These are phyloP conservation scores for Parafenestella ontariensis DNA, from an alignment of 2,329 filamentous ascomycete genomes.

Conservation along the genomic window DNA sequence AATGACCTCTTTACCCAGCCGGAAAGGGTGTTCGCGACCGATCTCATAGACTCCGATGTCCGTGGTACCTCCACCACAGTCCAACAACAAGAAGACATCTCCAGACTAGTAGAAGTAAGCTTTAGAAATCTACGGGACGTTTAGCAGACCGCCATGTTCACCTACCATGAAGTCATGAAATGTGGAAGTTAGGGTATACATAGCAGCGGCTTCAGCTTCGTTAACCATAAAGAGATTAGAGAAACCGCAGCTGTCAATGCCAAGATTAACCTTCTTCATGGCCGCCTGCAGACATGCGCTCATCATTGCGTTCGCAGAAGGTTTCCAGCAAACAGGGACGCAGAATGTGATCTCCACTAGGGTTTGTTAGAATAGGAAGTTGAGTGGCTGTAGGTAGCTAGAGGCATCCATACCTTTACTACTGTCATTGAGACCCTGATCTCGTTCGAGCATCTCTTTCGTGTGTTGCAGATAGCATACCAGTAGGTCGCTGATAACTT, in stretches of 20 bases:
- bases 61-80: slow-evolving; percentile 22
- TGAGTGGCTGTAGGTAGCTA: not conserved
- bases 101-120: slow-evolving; percentile 2
- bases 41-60: slow-evolving; percentile 17
- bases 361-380: not conserved
- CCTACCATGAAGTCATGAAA: not conserved
- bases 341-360: slow-evolving; percentile 17
- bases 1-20: slow-evolving; percentile 12
- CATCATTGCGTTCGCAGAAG: slow-evolving; percentile 9
- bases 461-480: slow-evolving; percentile 2
- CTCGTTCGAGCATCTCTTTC: not conserved
- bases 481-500: slow-evolving; percentile 11
- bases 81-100: slow-evolving; percentile 17
- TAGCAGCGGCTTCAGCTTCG: slow-evolving; percentile 27
- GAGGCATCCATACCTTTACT: slow-evolving; percentile 4
- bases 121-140: not conserved
- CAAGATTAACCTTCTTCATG: slow-evolving; percentile 9
- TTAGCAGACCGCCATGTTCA: not conserved
- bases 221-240: slow-evolving; percentile 23
- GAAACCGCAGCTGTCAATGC: not conserved
- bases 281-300: slow-evolving; percentile 9
- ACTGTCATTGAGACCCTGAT: not conserved
- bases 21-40: slow-evolving; percentile 11
- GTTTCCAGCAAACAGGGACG: slow-evolving; percentile 19
- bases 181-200: slow-evolving; percentile 2